Evolutionary conservation across 2,329 filamentous ascomycete genomes (phyloP).

Genomic region (Ophiostoma piceae): DNA sequence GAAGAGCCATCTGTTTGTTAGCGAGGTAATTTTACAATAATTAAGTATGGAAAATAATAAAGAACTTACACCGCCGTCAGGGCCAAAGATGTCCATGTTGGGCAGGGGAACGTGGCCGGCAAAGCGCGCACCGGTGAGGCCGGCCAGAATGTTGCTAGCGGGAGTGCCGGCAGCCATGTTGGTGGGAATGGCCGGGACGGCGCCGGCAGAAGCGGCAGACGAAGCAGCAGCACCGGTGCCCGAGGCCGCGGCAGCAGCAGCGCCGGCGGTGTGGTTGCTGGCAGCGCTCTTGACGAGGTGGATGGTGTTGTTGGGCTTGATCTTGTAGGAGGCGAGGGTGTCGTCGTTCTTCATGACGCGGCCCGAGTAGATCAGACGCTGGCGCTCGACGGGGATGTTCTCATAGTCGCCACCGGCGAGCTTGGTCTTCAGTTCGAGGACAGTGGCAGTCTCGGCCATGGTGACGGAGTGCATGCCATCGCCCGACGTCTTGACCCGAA

Average conservation of each 20-base stretch:
- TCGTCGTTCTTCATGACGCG: conserved; percentile 95
- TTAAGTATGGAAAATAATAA: conserved; percentile 15
- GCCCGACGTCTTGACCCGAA: conserved; percentile 96
- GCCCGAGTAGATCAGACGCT: conserved; percentile 95
- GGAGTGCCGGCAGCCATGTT: conserved; percentile 73
- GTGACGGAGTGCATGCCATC: conserved; percentile 73
- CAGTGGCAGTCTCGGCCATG: conserved; percentile 67
- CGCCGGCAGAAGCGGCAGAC: conserved; percentile 40
- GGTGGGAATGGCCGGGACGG: conserved; percentile 59
- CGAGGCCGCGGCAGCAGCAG: conserved; percentile 5
- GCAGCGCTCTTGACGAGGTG: conserved; percentile 95
- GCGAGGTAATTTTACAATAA: conserved; percentile 11
- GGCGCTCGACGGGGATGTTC: conserved; percentile 78
- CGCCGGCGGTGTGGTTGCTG: conserved; percentile 61
- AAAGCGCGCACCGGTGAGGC: conserved; percentile 86
- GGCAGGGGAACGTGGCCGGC: conserved; percentile 88
- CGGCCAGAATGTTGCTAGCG: conserved; percentile 84
- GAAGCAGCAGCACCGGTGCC: conserved; percentile 26
- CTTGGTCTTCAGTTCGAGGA: conserved; percentile 84
- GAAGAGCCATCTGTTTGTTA: conserved; percentile 73
- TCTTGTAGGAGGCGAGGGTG: conserved; percentile 78
- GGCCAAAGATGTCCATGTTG: conserved; percentile 81
- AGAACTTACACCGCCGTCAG: conserved; percentile 79
- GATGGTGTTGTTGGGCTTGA: conserved; percentile 91
- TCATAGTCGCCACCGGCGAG: conserved; percentile 76